Evolutionary conservation across 208 protist genomes (phyloP).

Genomic region (Leishmania arabica): DNA sequence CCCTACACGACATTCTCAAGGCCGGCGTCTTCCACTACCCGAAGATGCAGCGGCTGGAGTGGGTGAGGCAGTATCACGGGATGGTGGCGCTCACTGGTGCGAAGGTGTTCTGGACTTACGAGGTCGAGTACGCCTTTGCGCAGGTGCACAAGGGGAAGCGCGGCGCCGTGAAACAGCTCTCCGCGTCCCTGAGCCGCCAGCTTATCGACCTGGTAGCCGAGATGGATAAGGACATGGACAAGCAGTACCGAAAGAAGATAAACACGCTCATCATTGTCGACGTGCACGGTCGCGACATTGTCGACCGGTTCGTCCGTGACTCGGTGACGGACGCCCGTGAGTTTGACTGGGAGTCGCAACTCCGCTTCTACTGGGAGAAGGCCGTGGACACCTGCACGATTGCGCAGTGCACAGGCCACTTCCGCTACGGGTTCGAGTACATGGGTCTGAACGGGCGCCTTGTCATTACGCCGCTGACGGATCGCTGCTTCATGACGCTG

Average conservation of each 20-base stretch:
- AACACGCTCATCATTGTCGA: constrained; percentile 99
- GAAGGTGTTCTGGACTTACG: constrained; percentile 99
- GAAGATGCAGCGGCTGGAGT: constrained; percentile 92
- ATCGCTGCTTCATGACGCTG: constrained; percentile 99
- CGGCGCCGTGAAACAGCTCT: constrained; percentile 96
- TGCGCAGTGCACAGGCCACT: constrained; percentile 96
- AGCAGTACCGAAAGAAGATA: constrained; percentile 96
- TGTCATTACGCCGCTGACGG: constrained; percentile 99
- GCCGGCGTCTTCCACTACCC: constrained; percentile 98
- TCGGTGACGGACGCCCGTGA: constrained; percentile 97
- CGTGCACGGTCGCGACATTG: constrained; percentile 99
- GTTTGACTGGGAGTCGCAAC: constrained; percentile 99
- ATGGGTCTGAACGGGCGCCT: constrained; percentile 99
- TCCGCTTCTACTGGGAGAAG: constrained; percentile 99
- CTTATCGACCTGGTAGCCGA: constrained; percentile 96
- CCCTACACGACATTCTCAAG: constrained; percentile 96
- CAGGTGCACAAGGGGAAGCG: constrained; percentile 95
- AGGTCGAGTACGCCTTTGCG: constrained; percentile 97
- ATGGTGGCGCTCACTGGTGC: constrained; percentile 96
- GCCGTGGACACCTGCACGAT: constrained; percentile 95
- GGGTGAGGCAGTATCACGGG: constrained; percentile 96
- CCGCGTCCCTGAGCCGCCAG: constrained; percentile 89
- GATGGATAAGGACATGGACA: constrained; percentile 95
- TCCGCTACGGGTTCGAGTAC: constrained; percentile 99
- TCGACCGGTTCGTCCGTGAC: constrained; percentile 98